Conservation (phyloP, 108 stramenopile genomes). For the Aurantiochytrium sp. region DNA sequence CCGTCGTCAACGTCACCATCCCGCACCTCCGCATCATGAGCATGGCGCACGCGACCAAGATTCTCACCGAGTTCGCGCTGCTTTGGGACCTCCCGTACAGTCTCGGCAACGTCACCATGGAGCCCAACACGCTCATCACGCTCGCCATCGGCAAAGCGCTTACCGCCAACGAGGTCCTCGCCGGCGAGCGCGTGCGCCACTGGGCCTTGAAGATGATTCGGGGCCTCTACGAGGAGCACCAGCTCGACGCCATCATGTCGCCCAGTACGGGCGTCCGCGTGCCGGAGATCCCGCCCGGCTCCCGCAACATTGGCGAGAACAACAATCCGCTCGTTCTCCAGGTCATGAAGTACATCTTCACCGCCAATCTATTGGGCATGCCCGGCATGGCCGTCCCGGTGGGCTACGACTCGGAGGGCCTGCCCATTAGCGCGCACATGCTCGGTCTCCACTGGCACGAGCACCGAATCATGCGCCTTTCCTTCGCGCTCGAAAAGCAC, state of each 20-base stretch:
- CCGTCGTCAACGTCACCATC: constrained; percentile 53
- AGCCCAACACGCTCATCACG: constrained; percentile 52
- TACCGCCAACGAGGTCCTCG: constrained; percentile 49
- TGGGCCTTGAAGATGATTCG: constrained; percentile 45
- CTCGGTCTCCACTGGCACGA: constrained; percentile 29
- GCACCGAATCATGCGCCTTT: not conserved
- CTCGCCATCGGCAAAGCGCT: constrained; percentile 47
- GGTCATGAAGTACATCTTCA: constrained; percentile 35
- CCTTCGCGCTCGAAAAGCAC: constrained; percentile 10
- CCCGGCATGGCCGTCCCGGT: constrained; percentile 39
- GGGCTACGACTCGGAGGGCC: constrained; percentile 25
- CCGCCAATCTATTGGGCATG: constrained; percentile 38
- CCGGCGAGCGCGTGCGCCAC: constrained; percentile 51
- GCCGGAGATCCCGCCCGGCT: not conserved
- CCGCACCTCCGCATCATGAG: constrained; percentile 54
- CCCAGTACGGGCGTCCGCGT: constrained; percentile 22
- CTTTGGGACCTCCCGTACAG: constrained; percentile 42
- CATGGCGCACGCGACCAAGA: constrained; percentile 56
- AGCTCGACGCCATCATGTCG: constrained; percentile 34
- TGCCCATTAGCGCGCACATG: constrained; percentile 34
- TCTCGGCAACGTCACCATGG: constrained; percentile 22
- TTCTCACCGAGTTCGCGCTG: constrained; percentile 52
- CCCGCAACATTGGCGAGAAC: constrained; percentile 33
- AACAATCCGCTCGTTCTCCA: constrained; percentile 35
- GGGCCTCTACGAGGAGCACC: constrained; percentile 16